Evolutionary conservation across 805 yeast species (phyloP).

Genomic region (Wickerhamomyces strasburgensis): DNA sequence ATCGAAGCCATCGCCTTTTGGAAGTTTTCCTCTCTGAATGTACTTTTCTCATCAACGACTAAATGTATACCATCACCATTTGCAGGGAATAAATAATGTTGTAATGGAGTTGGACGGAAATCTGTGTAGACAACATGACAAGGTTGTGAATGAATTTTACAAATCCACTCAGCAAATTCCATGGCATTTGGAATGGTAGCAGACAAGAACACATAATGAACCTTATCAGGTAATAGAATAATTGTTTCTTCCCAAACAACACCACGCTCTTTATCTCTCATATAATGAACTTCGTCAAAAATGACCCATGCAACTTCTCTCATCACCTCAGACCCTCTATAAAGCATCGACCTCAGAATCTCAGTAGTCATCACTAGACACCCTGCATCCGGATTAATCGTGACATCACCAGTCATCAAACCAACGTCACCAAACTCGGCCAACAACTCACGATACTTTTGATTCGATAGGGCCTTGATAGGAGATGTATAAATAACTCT

Average conservation of each 20-base stretch:
- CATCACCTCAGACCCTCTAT: conserved; percentile 96
- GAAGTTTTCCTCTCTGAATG: conserved; percentile 94
- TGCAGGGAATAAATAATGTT: conserved; percentile 96
- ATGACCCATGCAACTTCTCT: conserved; percentile 99
- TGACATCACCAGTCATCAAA: conserved; percentile 98
- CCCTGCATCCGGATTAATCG: conserved; percentile 96
- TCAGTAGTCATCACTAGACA: conserved; percentile 99
- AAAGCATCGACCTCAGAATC: conserved; percentile 92
- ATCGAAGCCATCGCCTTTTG: conserved; percentile 98
- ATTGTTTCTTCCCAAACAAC: conserved; percentile 99
- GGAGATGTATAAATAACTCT: conserved; percentile 95
- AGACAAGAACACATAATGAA: conserved; percentile 86
- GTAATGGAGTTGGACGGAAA: conserved; percentile 97
- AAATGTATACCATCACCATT: conserved; percentile 97
- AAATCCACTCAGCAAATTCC: conserved; percentile 99
- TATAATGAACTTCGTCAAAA: conserved; percentile 97
- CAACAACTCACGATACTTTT: conserved; percentile 81
- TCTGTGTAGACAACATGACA: conserved; percentile 98
- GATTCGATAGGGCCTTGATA: conserved; percentile 85
- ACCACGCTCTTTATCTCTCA: conserved; percentile 97
- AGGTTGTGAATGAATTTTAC: conserved; percentile 91
- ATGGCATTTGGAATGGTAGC: conserved; percentile 97
- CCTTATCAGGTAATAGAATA: conserved; percentile 91
- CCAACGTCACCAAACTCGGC: conserved; percentile 96
- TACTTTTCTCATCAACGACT: conserved; percentile 96